A percentile compares a stretch with the other conserved stretches of the same genome.
These are phyloP conservation scores for Psilocybe cyanescens DNA, from an alignment of 768 basidiomycete genomes.

Conservation along the genomic window DNA sequence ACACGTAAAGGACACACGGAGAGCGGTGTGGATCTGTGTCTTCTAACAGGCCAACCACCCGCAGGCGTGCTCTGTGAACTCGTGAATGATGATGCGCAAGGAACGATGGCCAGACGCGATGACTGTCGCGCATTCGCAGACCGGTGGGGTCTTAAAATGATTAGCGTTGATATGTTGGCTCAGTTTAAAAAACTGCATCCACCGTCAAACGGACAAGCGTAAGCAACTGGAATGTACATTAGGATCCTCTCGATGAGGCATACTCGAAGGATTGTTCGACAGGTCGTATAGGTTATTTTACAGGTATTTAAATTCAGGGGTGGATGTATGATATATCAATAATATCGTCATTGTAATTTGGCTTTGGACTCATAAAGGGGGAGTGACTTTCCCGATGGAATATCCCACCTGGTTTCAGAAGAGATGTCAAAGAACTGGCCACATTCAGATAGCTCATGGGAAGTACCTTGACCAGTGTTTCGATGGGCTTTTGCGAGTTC, in stretches of 20 bases:
- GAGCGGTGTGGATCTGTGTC: slow-evolving; percentile 84
- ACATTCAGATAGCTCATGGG: not conserved
- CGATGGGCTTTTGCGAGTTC: slow-evolving; percentile 58
- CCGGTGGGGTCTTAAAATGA: slow-evolving; percentile 89
- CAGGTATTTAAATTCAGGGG: slow-evolving; percentile 16
- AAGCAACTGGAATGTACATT: not conserved
- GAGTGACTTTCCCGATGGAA: slow-evolving; percentile 34
- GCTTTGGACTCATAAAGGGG: slow-evolving; percentile 2
- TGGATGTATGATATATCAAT: not conserved
- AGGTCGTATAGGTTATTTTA: slow-evolving; percentile 4
- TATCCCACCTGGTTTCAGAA: slow-evolving; percentile 33
- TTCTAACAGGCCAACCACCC: slow-evolving; percentile 65
- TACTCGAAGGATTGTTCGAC: not conserved
- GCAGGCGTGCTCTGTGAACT: slow-evolving; percentile 94
- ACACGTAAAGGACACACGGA: slow-evolving; percentile 95
- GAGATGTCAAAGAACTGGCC: not conserved
- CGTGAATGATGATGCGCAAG: slow-evolving; percentile 88
- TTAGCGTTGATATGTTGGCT: slow-evolving; percentile 86
- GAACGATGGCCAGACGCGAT: slow-evolving; percentile 94
- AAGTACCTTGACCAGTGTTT: slow-evolving; percentile 66
- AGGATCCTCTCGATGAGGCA: not conserved
- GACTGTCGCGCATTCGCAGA: slow-evolving; percentile 93
- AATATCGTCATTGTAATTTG: slow-evolving; percentile 5
- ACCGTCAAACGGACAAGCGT: slow-evolving; percentile 4
- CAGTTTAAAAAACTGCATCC: slow-evolving; percentile 45